phyloP scores from a whole-genome alignment of 73 alveolate species.

The Durusdinium trenchii region DNA sequence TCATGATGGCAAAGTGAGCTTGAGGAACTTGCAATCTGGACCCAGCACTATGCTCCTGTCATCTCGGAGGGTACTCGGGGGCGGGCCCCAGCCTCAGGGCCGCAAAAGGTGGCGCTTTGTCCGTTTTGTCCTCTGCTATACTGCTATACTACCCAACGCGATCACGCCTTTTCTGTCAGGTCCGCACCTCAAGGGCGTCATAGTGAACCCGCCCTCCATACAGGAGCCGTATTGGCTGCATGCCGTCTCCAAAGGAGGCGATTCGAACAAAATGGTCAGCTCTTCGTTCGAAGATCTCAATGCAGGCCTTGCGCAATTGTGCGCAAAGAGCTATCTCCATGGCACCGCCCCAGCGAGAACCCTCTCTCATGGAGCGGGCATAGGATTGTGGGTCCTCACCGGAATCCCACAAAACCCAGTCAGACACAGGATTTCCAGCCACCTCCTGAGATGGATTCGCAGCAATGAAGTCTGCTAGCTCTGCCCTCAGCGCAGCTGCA shows the following conservation, averaged over 20 bases:
- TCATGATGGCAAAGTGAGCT: too few species aligned
- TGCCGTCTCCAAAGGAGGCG: constrained; percentile 67
- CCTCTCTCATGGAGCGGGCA: constrained; percentile 87
- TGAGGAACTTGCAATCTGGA: too few species aligned
- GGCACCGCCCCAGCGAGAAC: constrained; percentile 95
- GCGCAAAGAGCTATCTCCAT: constrained; percentile 91
- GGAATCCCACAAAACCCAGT: constrained; percentile 93
- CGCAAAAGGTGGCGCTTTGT: background rate
- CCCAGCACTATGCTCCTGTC: too few species aligned
- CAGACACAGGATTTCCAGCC: constrained; percentile 42
- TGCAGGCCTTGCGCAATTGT: constrained; percentile 33
- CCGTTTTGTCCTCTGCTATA: background rate
- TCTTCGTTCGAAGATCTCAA: constrained; percentile 93
- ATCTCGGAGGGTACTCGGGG: constrained; percentile 18
- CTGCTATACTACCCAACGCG: background rate
- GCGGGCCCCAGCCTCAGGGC: constrained; percentile 48
- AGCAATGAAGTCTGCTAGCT: constrained; percentile 91
- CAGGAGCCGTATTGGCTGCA: constrained; percentile 41
- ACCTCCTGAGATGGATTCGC: constrained; percentile 68
- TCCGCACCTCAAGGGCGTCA: constrained; percentile 81
- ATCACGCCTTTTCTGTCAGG: background rate
- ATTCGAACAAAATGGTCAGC: constrained; percentile 54
- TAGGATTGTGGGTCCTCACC: constrained; percentile 64
- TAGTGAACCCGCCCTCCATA: constrained; percentile 94
- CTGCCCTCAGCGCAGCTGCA: constrained; percentile 56